Evolutionary conservation across 2,329 filamentous ascomycete species (phyloP).

Genomic region (Fusarium sp.): DNA sequence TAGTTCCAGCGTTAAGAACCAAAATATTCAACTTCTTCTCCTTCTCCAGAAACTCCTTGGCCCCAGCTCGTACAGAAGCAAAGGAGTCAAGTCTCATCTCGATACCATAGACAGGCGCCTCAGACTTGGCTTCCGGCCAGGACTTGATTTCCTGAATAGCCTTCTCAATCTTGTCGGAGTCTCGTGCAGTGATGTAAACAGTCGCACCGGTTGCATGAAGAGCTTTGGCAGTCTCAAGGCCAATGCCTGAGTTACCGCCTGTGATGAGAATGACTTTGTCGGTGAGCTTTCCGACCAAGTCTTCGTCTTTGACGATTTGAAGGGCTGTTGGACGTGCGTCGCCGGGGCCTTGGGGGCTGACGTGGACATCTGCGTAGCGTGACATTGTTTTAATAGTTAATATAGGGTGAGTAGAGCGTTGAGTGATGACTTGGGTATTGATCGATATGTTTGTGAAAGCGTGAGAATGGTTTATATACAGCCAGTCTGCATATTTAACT

Average conservation of each 20-base stretch:
- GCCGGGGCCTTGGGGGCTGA: slow-evolving; percentile 15
- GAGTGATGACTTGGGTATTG: neutral
- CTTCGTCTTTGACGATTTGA: slow-evolving; percentile 14
- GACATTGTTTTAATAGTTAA: neutral
- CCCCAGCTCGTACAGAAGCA: neutral
- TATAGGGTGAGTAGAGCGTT: too few species aligned
- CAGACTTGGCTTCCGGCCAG: neutral
- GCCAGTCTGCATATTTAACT: too few species aligned
- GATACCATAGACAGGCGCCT: neutral
- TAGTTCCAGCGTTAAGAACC: slow-evolving; percentile 20
- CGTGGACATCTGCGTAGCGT: slow-evolving; percentile 3
- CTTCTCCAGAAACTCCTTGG: neutral
- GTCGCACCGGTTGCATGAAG: slow-evolving; percentile 14
- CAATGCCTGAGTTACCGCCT: slow-evolving; percentile 19
- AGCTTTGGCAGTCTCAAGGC: slow-evolving; percentile 9
- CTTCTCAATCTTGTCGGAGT: slow-evolving; percentile 1
- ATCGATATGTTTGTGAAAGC: neutral
- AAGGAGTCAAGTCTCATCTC: slow-evolving; percentile 16
- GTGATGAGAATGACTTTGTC: slow-evolving; percentile 10
- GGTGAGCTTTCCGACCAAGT: neutral
- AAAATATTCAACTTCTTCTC: slow-evolving; percentile 3
- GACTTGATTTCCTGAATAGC: slow-evolving; percentile 3
- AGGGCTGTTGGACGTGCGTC: slow-evolving; percentile 34
- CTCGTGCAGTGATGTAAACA: slow-evolving; percentile 12
- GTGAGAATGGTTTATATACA: neutral